Conservation (phyloP, 2,329 filamentous ascomycete genomes). For the Pseudogymnoascus sp. region DNA sequence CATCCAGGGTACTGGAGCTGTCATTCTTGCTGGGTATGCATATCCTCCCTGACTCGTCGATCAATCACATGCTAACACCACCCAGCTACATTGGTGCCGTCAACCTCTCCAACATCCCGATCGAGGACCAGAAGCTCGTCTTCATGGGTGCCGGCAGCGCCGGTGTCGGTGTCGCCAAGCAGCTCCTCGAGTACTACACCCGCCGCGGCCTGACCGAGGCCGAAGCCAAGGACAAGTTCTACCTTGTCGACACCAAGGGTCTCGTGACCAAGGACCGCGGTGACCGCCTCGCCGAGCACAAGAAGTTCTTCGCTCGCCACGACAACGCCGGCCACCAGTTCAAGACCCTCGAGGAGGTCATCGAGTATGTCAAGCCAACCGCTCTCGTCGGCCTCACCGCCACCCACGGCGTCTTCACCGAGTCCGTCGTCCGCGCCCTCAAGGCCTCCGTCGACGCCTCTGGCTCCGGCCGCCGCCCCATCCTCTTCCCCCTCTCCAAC, state of each 20-base stretch:
- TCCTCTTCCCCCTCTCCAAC: constrained; percentile 95
- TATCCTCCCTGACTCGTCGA: not conserved
- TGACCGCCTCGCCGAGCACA: constrained; percentile 87
- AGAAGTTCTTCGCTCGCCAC: constrained; percentile 59
- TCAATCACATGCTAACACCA: constrained; percentile 42
- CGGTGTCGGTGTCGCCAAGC: constrained; percentile 94
- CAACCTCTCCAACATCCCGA: constrained; percentile 74
- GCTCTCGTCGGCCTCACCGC: constrained; percentile 92
- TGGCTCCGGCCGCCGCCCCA: constrained; percentile 66
- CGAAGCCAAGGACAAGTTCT: constrained; percentile 85
- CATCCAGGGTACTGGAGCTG: constrained; percentile 93
- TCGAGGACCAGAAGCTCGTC: constrained; percentile 86
- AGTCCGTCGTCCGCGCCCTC: constrained; percentile 67
- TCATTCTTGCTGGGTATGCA: constrained; percentile 75
- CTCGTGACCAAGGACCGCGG: constrained; percentile 89
- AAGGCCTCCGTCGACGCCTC: constrained; percentile 56
- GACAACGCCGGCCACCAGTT: constrained; percentile 62
- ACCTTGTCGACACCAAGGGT: constrained; percentile 93
- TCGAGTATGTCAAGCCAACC: constrained; percentile 90
- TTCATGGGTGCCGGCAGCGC: constrained; percentile 95
- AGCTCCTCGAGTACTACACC: constrained; percentile 95
- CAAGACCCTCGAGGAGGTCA: constrained; percentile 78
- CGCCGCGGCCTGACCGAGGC: constrained; percentile 83
- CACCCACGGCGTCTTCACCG: constrained; percentile 89
- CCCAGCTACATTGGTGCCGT: constrained; percentile 59